Evolutionary conservation across 202 grass and related monocot species (phyloP), one percentile per base, ranked within the genome.

Genomic region (Elaeis oleifera): DNA sequence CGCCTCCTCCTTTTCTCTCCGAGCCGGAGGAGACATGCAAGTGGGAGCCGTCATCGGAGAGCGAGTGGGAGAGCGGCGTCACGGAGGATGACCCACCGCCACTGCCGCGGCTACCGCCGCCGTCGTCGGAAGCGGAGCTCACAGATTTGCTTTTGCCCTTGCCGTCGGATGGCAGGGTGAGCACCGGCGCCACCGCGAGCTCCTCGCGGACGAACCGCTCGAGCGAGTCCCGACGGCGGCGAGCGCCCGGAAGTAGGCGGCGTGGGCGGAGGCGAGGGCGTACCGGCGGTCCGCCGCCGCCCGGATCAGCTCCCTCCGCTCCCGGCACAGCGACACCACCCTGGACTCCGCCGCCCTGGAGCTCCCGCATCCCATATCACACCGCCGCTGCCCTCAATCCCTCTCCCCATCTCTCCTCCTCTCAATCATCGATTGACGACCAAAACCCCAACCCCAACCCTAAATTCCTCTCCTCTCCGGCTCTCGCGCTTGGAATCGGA

Each of bases 221-320:
- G 6, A 99, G 72, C 54, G 82, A 77, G 51, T 74, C 85, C 94
- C 88, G 16, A 99, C 75, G 57, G 79, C 65, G 44, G 55, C 53
- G 16, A 97, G 71, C 1, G 81, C 78, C 63, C 69, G 74, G 74
- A 97, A 79, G 77, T 97, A 97, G 9, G 88, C 88, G 49, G 79
- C 74, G 71, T 99, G 88, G 6, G 94, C 94, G 0, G 71, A 68
- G 5, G 92, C 77, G 16, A 88, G 80, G 36, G 77, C 71, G 79
- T 73, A 89, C 0, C 85, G 74, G 8, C 68, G 27, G 72, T 89
- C 82, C 2, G 60, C 74, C 29, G 80, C 81, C 20, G 76, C 59
- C 54, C 61, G 70, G 77, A 97, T 92, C 54, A 97, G 63, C 49
- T 84, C 71, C 3, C 48, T 69, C 55, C 92, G 84, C 70, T 97